Evolutionary conservation across 164 flowering plant genomes (phyloP), one percentile per base, ranked within the genome.

Genomic region (Aristolochia californica): DNA sequence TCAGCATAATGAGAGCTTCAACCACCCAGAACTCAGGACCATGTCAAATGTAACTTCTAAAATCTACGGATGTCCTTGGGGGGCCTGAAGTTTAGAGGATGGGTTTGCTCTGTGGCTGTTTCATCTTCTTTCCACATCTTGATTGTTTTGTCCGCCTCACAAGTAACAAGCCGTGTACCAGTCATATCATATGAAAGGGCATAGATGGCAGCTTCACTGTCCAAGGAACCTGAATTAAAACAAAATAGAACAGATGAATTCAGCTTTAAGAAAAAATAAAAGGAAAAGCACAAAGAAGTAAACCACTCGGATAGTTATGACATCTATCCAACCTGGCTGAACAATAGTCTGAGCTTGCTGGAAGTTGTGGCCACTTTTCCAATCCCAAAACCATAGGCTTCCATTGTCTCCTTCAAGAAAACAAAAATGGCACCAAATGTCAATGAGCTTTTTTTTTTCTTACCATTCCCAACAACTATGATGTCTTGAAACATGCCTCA

Each of bases 111-210:
- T 28, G 99, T 90, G 13, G 97, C 99, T 40, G 51, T 75, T 49
- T 83, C 95, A 53, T 94, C 99, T 72, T 88, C 89, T 73, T 83
- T 94, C 97, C 99, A 94, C 97, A 94, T 87, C 71, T 94, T 90
- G 26, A 94, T 94, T 0, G 97, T 94, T 74, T 94, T 94, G 67
- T 90, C 96, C 3, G 99, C 96, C 62, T 94, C 99, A 65, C 99
- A 94, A 14, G 89, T 77, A 5, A 94, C 74, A 1, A 94, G 93
- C 66, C 96, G 75, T 15, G 97, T 66, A 25, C 97, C 99, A 7
- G 95, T 94, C 2, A 80, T 1, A 60, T 90, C 99, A 49, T 87
- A 90, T 1, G 84, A 75, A 21, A 80, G 63, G 21, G 97, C 96
- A 61, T 94, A 94, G 2, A 94, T 88, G 38, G 93, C 96, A 55